Conservation (phyloP, 2,329 filamentous ascomycete genomes). For the Davidsoniella neocaledoniae region DNA sequence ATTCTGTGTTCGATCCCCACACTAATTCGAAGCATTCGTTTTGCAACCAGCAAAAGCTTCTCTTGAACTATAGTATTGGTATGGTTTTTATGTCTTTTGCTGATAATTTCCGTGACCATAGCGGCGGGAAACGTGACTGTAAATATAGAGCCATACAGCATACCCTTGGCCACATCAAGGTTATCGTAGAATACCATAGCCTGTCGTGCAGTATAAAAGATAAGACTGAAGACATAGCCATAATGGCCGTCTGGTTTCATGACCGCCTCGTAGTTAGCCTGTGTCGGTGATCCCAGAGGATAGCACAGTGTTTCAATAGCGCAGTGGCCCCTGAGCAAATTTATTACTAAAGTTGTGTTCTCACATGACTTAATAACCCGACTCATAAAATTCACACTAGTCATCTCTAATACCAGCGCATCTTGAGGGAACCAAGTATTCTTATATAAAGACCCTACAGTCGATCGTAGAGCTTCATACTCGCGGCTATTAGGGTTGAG, state of each 20-base stretch:
- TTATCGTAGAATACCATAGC: slow-evolving; percentile 31
- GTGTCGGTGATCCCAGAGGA: neutral
- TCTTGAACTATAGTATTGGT: neutral
- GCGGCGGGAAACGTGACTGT: slow-evolving; percentile 21
- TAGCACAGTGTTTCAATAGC: neutral
- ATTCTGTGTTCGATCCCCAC: slow-evolving; percentile 1
- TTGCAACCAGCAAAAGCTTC: neutral
- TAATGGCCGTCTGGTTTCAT: neutral
- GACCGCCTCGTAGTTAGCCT: neutral
- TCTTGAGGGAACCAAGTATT: slow-evolving; percentile 17
- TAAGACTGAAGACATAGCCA: slow-evolving; percentile 25
- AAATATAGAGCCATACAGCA: slow-evolving; percentile 33
- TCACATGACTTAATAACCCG: slow-evolving; percentile 19
- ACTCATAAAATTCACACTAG: slow-evolving; percentile 22
- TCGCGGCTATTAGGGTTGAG: slow-evolving; percentile 30
- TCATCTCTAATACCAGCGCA: slow-evolving; percentile 21
- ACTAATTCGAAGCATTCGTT: neutral
- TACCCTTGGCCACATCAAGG: slow-evolving; percentile 30
- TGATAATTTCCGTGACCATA: neutral
- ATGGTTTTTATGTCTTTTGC: neutral
- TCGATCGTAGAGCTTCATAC: slow-evolving; percentile 22
- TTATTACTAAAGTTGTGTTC: slow-evolving; percentile 16
- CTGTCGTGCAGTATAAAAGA: slow-evolving; percentile 22
- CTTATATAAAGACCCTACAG: slow-evolving; percentile 13
- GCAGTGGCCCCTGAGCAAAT: slow-evolving; percentile 15